Evolutionary conservation across 371 early-diverging fungal genomes (phyloP).

Genomic region (Mortierella sp.): DNA sequence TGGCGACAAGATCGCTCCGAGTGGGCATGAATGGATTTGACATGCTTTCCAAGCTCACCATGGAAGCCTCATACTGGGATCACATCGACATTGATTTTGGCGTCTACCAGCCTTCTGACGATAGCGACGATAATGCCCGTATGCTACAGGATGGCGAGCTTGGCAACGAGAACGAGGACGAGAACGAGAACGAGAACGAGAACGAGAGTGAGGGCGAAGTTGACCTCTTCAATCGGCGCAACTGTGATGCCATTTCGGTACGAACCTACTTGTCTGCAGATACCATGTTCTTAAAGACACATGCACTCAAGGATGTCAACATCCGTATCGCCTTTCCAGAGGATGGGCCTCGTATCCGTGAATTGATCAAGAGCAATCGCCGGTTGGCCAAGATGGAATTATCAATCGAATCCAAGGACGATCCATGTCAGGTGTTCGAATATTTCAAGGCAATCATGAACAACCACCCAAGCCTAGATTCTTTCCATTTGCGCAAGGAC

Average conservation of each 20-base stretch:
- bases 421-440: slow-evolving; percentile 41
- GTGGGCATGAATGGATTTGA: slow-evolving; percentile 7
- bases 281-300: slow-evolving; percentile 12
- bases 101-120: background rate
- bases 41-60: slow-evolving; percentile 16
- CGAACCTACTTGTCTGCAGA: slow-evolving; percentile 19
- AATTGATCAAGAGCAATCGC: slow-evolving; percentile 33
- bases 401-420: slow-evolving; percentile 21
- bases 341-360: slow-evolving; percentile 40
- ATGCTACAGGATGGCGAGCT: background rate
- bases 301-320: slow-evolving; percentile 30
- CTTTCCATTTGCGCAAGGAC: slow-evolving; percentile 29
- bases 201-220: slow-evolving; percentile 11
- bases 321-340: slow-evolving; percentile 21
- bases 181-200: too few relatives aligned
- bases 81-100: slow-evolving; percentile 29
- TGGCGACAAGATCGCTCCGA: slow-evolving; percentile 7
- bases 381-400: slow-evolving; percentile 25
- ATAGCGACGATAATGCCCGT: background rate
- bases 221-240: slow-evolving; percentile 19
- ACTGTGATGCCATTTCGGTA: slow-evolving; percentile 23
- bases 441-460: slow-evolving; percentile 35
- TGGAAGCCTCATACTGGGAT: slow-evolving; percentile 26
- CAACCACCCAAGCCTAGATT: slow-evolving; percentile 33
- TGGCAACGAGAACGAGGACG: slow-evolving; percentile 11